phyloP scores from a whole-genome alignment of 192 early-diverging fungal species.

The Linnemannia hyalina region DNA sequence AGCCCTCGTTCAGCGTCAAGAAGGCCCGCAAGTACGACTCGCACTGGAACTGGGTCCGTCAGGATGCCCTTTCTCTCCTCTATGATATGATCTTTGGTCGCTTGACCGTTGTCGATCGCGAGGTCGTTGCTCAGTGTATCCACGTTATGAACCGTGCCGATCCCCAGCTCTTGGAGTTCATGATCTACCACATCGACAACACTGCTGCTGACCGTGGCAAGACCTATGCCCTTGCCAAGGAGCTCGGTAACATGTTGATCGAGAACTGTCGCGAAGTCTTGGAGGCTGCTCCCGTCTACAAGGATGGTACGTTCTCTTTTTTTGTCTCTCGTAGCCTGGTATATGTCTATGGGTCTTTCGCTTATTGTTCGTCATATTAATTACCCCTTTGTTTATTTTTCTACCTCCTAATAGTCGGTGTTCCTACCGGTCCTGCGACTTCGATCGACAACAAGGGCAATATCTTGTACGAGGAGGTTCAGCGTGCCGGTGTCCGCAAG shows the following conservation, averaged over 20 bases:
- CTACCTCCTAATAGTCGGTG: constrained; percentile 69
- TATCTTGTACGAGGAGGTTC: constrained; percentile 88
- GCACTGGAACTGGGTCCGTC: constrained; percentile 97
- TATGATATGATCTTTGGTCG: constrained; percentile 95
- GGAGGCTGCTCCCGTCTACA: constrained; percentile 84
- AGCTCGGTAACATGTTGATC: constrained; percentile 84
- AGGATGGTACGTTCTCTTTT: constrained; percentile 75
- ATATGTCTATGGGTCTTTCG: no score
- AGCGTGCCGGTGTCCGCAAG: constrained; percentile 86
- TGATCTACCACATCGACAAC: constrained; percentile 89
- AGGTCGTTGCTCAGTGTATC: constrained; percentile 91
- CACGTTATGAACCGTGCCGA: constrained; percentile 94
- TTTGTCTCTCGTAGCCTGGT: background rate
- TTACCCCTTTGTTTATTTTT: constrained; percentile 10
- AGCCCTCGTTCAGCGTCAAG: constrained; percentile 82
- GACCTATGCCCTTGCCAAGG: constrained; percentile 86
- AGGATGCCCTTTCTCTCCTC: constrained; percentile 88
- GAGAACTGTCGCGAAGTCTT: constrained; percentile 94
- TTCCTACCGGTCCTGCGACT: constrained; percentile 88
- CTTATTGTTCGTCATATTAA: background rate
- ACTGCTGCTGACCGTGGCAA: constrained; percentile 82
- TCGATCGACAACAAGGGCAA: constrained; percentile 84
- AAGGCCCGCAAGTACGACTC: constrained; percentile 95
- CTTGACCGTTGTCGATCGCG: constrained; percentile 89
- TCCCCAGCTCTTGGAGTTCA: constrained; percentile 82